These are phyloP conservation scores for Tetracladium setigerum DNA, from an alignment of 495 filamentous ascomycete genomes.

Conservation along the genomic window DNA sequence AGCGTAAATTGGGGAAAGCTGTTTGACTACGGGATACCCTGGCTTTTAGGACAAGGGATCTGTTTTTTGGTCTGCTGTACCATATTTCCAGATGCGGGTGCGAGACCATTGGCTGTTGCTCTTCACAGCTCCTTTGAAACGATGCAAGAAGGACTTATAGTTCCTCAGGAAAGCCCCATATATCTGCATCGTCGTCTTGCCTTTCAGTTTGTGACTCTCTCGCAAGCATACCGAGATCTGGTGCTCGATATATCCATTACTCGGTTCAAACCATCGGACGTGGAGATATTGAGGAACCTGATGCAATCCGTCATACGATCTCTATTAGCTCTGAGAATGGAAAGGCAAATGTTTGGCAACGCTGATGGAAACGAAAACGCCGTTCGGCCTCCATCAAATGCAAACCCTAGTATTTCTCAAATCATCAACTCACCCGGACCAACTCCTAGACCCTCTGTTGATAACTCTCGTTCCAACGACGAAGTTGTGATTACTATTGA, in stretches of 20 bases:
- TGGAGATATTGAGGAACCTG: conserved; percentile 38
- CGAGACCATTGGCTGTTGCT: conserved; percentile 37
- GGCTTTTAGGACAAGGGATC: conserved; percentile 45
- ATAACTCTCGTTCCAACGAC: conserved; percentile 1
- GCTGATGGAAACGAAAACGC: conserved; percentile 2
- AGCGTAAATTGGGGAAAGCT: conserved; percentile 37
- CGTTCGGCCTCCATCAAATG: background rate
- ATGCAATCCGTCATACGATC: conserved; percentile 45
- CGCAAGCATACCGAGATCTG: conserved; percentile 46
- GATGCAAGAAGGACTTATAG: conserved; percentile 36
- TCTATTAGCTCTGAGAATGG: conserved; percentile 35
- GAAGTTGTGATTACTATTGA: conserved; percentile 32
- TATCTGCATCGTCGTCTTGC: conserved; percentile 31
- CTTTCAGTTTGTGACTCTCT: conserved; percentile 44
- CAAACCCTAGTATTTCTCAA: background rate
- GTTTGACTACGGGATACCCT: conserved; percentile 47
- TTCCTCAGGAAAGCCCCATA: conserved; percentile 31
- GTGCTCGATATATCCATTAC: conserved; percentile 45
- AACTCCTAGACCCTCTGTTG: background rate
- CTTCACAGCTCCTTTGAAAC: conserved; percentile 34
- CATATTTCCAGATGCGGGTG: conserved; percentile 45
- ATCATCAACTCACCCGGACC: background rate
- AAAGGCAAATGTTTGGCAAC: conserved; percentile 32
- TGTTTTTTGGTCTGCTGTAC: conserved; percentile 35
- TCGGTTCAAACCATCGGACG: conserved; percentile 38